Base-by-base conservation (phyloP, 2,329 filamentous ascomycete genomes). In the Cercospora sesami region DNA sequence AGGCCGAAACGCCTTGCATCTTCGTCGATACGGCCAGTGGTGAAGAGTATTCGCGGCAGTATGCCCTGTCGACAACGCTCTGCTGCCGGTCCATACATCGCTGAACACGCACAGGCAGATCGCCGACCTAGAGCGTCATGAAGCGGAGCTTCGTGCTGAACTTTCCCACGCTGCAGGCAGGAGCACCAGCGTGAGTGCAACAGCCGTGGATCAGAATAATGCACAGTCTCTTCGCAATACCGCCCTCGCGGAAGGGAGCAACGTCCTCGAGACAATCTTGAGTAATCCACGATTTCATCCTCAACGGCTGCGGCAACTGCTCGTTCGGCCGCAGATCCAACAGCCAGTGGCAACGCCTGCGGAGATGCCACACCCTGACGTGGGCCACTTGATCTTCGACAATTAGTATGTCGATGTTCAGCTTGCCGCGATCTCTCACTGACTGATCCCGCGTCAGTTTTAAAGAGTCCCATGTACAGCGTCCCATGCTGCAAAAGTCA, bases 31-130 rank as follows among this genome's bases (percentile, higher is more conserved):
- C 36, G 1, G 39, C 60, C 4, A 69, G 66, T 12, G 60, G 65
- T 14, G 65, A 72, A 36, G 57, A 63, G 18, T 71, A 71, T n/a
- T 68, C 70, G 6, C 61, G 69, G 6, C 62, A 71, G 53, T 71
- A 69, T 39, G 65, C 60, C 33, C 23, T 23, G 55, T 59, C 26
- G 8, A 33, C 28, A 12, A 59, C 18, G 28, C 18, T 23, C 55
- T 59, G 30, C 55, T 4, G 5, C 3, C 55, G 2, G 16, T 9
- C 28, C 14, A 6, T 5, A n/a, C 31, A 36, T 55, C 28, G 39
- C 60, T 63, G 33, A 39, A 31, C 2, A 36, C 21, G 5, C 53
- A 60, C 42, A 60, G 60, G 48, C 23, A 51, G 26, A 70, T 71
- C 9, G 66, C 64, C n/a, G 63, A 64, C 12, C 60, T 71, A 10